Base-by-base conservation (phyloP, 768 basidiomycete species). In the Hypsizygus marmoreus region DNA sequence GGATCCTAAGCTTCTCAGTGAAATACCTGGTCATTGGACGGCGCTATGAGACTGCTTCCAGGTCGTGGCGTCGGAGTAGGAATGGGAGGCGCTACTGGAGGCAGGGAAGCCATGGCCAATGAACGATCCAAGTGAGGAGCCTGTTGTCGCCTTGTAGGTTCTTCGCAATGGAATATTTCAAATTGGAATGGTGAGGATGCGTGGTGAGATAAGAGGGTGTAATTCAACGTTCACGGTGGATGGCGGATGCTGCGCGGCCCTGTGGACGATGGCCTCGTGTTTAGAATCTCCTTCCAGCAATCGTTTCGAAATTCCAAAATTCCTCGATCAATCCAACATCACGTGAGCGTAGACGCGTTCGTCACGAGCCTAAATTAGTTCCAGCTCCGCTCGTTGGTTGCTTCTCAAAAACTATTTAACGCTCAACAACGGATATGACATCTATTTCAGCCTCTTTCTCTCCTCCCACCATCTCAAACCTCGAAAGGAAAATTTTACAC, bases 11-110 rank as follows among this genome's bases (percentile, higher is more conserved):
- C 35, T 40, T 43, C 31, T 25, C 51, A 41, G 45, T 49, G 43
- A 49, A 79, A 41, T 49, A 83, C 86, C 76, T 90, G 87, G 69
- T 88, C 84, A 59, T 78, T 81, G 14, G 83, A 80, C 13, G 88
- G 88, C 43, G 71, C 64, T 45, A 86, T 68, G 42, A 82, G 71
- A 28, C 68, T 73, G 57, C 57, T 59, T 3, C 22, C 16, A 25
- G 67, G 47, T n/a, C 62, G 59, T 26, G 70, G 66, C 8, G 68
- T 45, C 25, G 62, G 49, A 28, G 72, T 62, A 30, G 70, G 58
- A 42, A 75, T 62, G 31, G 76, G 72, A 32, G 75, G 64, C 16
- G 77, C 76, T 32, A 76, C 57, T 40, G 76, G 73, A 13, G 74
- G 74, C 49, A 66, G 58, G 17, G 67, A 62, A 13, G 59, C 61